phyloP scores from a whole-genome alignment of 345 rosid genomes.

The Hypericum perforatum region DNA sequence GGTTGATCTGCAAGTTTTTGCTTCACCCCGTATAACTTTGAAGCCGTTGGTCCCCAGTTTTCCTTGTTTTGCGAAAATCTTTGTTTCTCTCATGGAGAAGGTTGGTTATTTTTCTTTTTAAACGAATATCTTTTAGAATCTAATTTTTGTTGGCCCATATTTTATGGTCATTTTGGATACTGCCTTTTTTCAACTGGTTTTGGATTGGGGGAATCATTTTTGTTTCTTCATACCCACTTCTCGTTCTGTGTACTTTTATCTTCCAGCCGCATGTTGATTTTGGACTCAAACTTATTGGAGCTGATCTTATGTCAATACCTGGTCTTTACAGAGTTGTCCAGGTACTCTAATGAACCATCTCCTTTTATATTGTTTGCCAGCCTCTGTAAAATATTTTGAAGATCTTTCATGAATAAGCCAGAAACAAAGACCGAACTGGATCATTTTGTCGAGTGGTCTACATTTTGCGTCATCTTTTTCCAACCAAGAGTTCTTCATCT shows the following conservation, averaged over 20 bases:
- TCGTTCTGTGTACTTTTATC: slow-evolving; percentile 12
- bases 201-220: background rate
- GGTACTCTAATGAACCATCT: slow-evolving; percentile 11
- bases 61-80: slow-evolving; percentile 62
- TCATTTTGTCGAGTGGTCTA: background rate
- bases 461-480: background rate
- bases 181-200: background rate
- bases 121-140: background rate
- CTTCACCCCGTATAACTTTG: background rate
- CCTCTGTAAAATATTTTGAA: too few relatives aligned
- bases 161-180: background rate
- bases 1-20: background rate
- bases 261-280: slow-evolving; percentile 93
- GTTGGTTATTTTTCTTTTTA: slow-evolving; percentile 24
- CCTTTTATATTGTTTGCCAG: background rate
- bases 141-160: background rate
- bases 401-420: too few relatives aligned
- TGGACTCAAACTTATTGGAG: slow-evolving; percentile 85
- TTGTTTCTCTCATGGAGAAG: slow-evolving; percentile 92
- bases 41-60: background rate
- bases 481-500: background rate
- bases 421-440: too few relatives aligned
- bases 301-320: slow-evolving; percentile 97
- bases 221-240: slow-evolving; percentile 2
- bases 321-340: slow-evolving; percentile 89